These are phyloP conservation scores for Eragrostis tef DNA, from an alignment of 202 grass and related monocot genomes.

Conservation along the genomic window DNA sequence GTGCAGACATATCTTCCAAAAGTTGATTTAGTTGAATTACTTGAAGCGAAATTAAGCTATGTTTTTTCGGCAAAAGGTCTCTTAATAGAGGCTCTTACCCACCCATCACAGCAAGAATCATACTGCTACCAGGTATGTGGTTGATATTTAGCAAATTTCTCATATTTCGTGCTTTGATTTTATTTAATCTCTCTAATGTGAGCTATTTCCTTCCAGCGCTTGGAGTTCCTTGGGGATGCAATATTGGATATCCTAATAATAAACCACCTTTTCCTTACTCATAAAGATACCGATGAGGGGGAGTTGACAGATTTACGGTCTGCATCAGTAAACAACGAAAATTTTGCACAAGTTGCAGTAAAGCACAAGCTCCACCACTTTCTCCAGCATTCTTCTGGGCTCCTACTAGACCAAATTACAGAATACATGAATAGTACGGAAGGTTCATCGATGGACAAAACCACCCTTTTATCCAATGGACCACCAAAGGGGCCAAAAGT, in stretches of 20 bases:
- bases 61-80: slow-evolving; percentile 71
- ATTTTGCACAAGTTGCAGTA: slow-evolving; percentile 83
- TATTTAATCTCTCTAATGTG: slow-evolving; percentile 38
- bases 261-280: slow-evolving; percentile 63
- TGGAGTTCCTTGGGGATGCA: slow-evolving; percentile 92
- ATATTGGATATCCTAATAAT: slow-evolving; percentile 90
- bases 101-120: slow-evolving; percentile 78
- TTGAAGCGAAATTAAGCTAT: slow-evolving; percentile 83
- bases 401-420: slow-evolving; percentile 68
- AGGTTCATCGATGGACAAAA: slow-evolving; percentile 49
- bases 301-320: slow-evolving; percentile 89
- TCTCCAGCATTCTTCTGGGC: slow-evolving; percentile 73
- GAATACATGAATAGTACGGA: slow-evolving; percentile 68
- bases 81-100: slow-evolving; percentile 77
- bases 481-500: slow-evolving; percentile 75
- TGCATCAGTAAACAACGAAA: slow-evolving; percentile 92
- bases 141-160: slow-evolving; percentile 33
- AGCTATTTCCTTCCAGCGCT: slow-evolving; percentile 57
- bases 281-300: slow-evolving; percentile 76
- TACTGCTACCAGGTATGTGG: slow-evolving; percentile 77
- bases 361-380: slow-evolving; percentile 75
- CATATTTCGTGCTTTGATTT: slow-evolving; percentile 26
- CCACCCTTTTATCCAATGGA: slow-evolving; percentile 48
- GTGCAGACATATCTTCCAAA: slow-evolving; percentile 60
- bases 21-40: slow-evolving; percentile 57